Percentiles rank a stretch among this genome's conserved stretches.
Conservation (phyloP, 2,329 filamentous ascomycete species). For the Alternaria arbusti region DNA sequence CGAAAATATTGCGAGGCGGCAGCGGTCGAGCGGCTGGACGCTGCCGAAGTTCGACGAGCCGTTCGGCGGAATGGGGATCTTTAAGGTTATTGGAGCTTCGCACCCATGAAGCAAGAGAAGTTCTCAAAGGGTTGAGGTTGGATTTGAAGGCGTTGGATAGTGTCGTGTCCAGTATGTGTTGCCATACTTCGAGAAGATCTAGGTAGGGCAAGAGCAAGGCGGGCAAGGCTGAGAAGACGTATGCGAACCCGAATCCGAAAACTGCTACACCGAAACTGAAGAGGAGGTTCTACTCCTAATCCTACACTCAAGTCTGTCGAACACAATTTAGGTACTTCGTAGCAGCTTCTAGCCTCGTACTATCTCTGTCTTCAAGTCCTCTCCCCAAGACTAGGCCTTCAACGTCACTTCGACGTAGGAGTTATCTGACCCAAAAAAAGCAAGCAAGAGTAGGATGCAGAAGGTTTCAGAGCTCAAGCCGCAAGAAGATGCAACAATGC, state of each 20-base stretch:
- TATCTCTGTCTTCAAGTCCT: not conserved
- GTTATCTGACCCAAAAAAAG: not conserved
- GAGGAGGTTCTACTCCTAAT: not conserved
- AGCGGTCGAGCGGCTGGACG: not conserved
- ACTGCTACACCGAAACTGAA: not conserved
- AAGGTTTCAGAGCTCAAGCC: no score
- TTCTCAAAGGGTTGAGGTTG: not conserved
- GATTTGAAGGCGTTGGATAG: not conserved
- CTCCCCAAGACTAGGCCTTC: not conserved
- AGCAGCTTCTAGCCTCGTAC: not conserved
- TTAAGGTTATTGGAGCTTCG: not conserved
- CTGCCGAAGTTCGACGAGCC: not conserved
- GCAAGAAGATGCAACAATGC: not conserved
- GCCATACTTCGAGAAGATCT: not conserved
- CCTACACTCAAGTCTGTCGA: not conserved
- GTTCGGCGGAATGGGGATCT: not conserved
- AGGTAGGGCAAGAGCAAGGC: not conserved
- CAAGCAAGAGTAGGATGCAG: not conserved
- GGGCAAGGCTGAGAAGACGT: not conserved
- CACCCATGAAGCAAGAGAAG: not conserved
- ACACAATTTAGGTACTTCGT: not conserved
- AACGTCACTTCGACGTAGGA: not conserved
- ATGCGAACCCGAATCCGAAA: not conserved
- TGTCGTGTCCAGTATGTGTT: not conserved
- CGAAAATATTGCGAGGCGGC: not conserved